Conservation (phyloP, 345 rosid species). For the Psidium guajava region DNA sequence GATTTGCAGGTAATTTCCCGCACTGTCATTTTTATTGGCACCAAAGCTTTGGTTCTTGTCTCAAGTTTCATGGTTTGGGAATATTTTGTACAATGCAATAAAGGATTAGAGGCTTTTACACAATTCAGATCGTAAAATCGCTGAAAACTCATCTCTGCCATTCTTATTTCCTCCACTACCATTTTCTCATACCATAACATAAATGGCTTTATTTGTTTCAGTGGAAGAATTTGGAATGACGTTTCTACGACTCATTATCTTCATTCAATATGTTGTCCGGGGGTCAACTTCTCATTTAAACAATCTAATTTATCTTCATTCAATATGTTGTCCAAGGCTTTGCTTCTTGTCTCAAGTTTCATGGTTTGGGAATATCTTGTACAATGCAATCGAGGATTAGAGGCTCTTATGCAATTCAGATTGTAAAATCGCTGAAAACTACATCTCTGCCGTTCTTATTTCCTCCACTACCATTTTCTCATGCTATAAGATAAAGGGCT, state of each 20-base stretch:
- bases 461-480: neutral
- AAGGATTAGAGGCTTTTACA: neutral
- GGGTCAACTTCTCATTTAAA: neutral
- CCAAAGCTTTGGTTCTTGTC: neutral
- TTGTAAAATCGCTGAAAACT: neutral
- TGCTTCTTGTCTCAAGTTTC: neutral
- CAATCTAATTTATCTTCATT: neutral
- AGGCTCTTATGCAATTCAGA: neutral
- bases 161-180: neutral
- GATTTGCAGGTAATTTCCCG: conserved; percentile 61
- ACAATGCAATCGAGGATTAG: neutral
- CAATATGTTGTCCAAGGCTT: neutral
- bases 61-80: neutral
- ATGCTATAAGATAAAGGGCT: neutral
- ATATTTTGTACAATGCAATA: neutral
- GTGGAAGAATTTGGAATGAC: neutral
- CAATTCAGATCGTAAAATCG: neutral
- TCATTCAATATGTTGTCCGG: neutral
- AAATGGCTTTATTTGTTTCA: neutral
- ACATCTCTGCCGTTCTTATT: neutral
- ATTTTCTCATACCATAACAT: neutral
- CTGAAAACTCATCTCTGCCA: neutral
- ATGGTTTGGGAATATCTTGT: neutral
- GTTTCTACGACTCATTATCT: neutral
- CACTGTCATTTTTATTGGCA: neutral